Base-by-base conservation (phyloP, 768 basidiomycete species). In the Pleurotus giganteus region DNA sequence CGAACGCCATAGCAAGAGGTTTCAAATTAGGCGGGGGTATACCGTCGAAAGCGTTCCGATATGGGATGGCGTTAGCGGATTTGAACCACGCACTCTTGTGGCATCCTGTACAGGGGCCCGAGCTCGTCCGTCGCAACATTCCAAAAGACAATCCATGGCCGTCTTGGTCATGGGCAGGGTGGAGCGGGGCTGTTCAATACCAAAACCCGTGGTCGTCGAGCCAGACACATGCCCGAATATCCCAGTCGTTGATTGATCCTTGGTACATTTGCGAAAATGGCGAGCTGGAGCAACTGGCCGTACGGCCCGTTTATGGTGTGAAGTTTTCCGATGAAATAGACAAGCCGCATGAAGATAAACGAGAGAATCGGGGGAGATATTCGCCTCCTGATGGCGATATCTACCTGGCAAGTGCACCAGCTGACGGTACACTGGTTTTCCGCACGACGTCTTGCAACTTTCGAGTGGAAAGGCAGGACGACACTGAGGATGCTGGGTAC, bases 1-100 rank as follows among this genome's bases (percentile, higher is more conserved):
- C 49, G 7, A 51, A n/a, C n/a, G 49, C 34, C n/a, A 51, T 51
- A 15, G 49, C 49, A 26, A 51, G 37, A 23, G 49, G 31, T 8
- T 51, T 51, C 49, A 39, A 51, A 0, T 17, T 51, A 13, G 49
- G 49, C 11, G 49, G 23, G n/a, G 46, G 46, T n/a, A 4, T 47
- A 23, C 31, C 34, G 2, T 37, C 19, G 15, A 51, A 36, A 13
- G 34, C 49, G 0, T 51, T 51, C 13, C 49, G 49, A 17, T 47
- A 47, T 29, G 46, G 46, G 1, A 47, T 47, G 46, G n/a, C 23
- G 27, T 11, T 51, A 37, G 21, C 49, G 11, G 49, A 51, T 24
- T 26, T 51, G 13, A 37, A 51, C 23, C 34, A 51, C 9, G 34
- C 49, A 6, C 23, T 51, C 4, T 24, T 51, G 2, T 51, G 49